Percentiles rank a stretch among this genome's conserved stretches.
Evolutionary conservation across 1,139 yeast genomes (phyloP).

Genomic region (Pichia sp.): DNA sequence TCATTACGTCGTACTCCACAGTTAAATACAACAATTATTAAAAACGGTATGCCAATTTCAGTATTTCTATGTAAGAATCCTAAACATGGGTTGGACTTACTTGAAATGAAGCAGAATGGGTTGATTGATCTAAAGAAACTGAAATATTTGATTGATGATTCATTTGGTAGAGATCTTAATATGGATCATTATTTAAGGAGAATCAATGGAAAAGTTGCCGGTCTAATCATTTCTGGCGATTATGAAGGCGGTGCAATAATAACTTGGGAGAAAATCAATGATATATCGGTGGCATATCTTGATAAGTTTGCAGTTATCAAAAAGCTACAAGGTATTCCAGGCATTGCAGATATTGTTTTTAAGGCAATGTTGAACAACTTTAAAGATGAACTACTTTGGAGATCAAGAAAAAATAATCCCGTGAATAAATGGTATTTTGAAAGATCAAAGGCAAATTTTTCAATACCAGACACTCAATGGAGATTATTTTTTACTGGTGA

Average conservation of each 20-base stretch:
- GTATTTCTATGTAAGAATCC: constrained; percentile 33
- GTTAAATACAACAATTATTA: constrained; percentile 69
- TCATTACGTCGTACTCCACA: constrained; percentile 57
- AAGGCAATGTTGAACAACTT: constrained; percentile 65
- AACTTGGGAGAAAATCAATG: constrained; percentile 42
- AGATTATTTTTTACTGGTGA: constrained; percentile 63
- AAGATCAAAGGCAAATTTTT: constrained; percentile 68
- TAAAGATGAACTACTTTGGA: constrained; percentile 77
- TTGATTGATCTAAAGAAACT: constrained; percentile 52
- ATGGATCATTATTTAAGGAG: constrained; percentile 58
- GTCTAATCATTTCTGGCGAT: constrained; percentile 80
- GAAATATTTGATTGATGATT: constrained; percentile 60
- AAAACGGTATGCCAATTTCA: constrained; percentile 66
- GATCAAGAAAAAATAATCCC: constrained; percentile 78
- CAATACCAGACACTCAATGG: constrained; percentile 52
- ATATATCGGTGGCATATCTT: constrained; percentile 51
- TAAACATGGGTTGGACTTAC: constrained; percentile 33
- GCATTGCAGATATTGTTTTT: constrained; percentile 88
- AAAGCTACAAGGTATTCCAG: constrained; percentile 81
- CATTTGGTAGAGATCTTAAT: constrained; percentile 68
- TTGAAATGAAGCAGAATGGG: constrained; percentile 40
- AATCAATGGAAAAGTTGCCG: constrained; percentile 60
- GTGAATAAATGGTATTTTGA: constrained; percentile 98
- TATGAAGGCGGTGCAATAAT: constrained; percentile 93
- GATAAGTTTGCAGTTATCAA: constrained; percentile 91